A percentile compares a stretch with the other conserved stretches of the same genome.
Conservation (phyloP, 225 moss, liverwort and hornwort genomes). For the Physcomitrellopsis africana region DNA sequence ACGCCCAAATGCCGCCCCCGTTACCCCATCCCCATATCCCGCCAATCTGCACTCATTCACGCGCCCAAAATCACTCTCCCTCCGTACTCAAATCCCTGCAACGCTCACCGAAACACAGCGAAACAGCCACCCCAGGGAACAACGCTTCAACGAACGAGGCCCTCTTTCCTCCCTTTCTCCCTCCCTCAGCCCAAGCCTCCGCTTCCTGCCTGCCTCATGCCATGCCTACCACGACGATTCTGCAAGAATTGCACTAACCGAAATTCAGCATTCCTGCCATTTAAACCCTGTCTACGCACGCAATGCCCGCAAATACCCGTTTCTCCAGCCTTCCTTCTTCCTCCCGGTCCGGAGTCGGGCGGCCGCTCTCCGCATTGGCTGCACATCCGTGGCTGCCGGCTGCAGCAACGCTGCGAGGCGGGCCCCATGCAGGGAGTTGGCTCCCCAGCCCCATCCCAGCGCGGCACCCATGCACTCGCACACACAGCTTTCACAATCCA, state of each 20-base stretch:
- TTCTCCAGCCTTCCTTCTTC: neutral
- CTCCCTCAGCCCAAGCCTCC: neutral
- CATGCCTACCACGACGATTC: neutral
- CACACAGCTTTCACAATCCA: no score
- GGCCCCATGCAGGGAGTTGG: no score
- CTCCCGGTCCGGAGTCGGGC: neutral
- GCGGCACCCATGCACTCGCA: no score
- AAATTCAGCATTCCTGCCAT: neutral
- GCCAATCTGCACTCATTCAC: neutral
- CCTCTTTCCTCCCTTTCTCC: neutral
- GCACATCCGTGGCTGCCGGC: neutral
- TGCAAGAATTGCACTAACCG: neutral
- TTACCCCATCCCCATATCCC: neutral
- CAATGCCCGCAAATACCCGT: neutral
- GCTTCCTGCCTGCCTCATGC: neutral
- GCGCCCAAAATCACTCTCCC: neutral
- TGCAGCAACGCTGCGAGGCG: neutral
- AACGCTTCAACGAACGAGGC: neutral
- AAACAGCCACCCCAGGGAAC: neutral
- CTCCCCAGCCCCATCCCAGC: no score
- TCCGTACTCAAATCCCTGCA: no score
- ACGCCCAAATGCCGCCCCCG: neutral
- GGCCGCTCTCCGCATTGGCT: neutral
- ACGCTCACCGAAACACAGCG: no score
- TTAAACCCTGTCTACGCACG: neutral